These are phyloP conservation scores for Begonia fuchsioides DNA, from an alignment of 306 rosid genomes.

Conservation along the genomic window DNA sequence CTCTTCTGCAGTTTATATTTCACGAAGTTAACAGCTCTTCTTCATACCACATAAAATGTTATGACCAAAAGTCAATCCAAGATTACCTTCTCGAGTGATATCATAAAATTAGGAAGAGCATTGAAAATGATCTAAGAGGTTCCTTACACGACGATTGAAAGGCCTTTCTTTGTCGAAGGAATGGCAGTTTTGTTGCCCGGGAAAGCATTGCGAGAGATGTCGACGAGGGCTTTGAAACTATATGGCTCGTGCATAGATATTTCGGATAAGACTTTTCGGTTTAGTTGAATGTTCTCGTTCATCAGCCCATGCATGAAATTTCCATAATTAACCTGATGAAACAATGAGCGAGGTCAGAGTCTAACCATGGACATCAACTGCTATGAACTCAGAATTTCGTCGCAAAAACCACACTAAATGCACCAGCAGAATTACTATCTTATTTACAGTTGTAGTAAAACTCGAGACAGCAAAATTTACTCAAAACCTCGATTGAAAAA, in stretches of 20 bases:
- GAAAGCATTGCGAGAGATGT: constrained; percentile 52
- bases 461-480: too few relatives aligned
- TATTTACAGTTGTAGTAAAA: too few relatives aligned
- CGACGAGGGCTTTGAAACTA: constrained; percentile 68
- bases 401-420: too few relatives aligned
- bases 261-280: constrained; percentile 82
- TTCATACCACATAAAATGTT: too few relatives aligned
- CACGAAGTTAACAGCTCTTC: too few relatives aligned
- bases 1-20: too few relatives aligned
- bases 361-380: neutral
- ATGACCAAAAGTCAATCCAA: too few relatives aligned
- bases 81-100: too few relatives aligned
- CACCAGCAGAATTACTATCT: too few relatives aligned
- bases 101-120: too few relatives aligned
- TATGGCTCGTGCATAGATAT: constrained; percentile 85
- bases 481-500: too few relatives aligned
- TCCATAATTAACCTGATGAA: constrained; percentile 62
- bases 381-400: neutral
- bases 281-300: constrained; percentile 90
- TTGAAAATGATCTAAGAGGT: neutral
- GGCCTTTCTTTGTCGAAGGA: constrained; percentile 52
- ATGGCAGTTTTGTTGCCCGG: constrained; percentile 68
- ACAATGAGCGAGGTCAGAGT: neutral
- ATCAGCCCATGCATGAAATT: constrained; percentile 81
- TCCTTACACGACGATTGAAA: constrained; percentile 20